Evolutionary conservation across 1,284 basidiomycete species (phyloP).

Genomic region (Sanghuangporus sanghuang): DNA sequence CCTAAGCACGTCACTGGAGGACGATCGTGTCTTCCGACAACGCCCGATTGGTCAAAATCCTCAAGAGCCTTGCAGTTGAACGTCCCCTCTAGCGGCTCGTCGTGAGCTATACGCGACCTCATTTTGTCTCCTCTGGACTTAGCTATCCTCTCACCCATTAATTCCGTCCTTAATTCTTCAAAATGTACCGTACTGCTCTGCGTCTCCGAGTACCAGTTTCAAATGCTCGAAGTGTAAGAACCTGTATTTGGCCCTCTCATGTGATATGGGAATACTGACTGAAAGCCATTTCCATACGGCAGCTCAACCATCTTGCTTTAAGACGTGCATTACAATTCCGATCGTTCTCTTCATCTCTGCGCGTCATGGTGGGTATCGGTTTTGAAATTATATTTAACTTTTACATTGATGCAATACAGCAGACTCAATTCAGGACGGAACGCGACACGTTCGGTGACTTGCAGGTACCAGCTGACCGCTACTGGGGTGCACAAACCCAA

Average conservation of each 20-base stretch:
- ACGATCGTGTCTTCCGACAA: background rate
- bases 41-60: background rate
- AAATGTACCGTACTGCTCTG: slow-evolving; percentile 4
- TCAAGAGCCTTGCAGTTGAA: too few relatives aligned
- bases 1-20: background rate
- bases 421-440: slow-evolving; percentile 58
- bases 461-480: slow-evolving; percentile 89
- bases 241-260: slow-evolving; percentile 24
- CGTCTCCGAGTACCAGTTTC: slow-evolving; percentile 3
- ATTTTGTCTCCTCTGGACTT: background rate
- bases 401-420: slow-evolving; percentile 16
- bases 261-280: slow-evolving; percentile 26
- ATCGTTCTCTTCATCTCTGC: slow-evolving; percentile 33
- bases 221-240: background rate
- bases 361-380: slow-evolving; percentile 39
- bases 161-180: background rate
- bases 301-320: slow-evolving; percentile 18
- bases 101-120: background rate
- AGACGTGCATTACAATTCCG: slow-evolving; percentile 22
- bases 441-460: slow-evolving; percentile 91
- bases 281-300: slow-evolving; percentile 6
- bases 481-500: slow-evolving; percentile 99
- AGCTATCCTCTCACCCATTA: background rate
- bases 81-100: background rate
- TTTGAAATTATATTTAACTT: background rate